Evolutionary conservation across 768 basidiomycete species (phyloP).

Genomic region (Kondoa malvinella): DNA sequence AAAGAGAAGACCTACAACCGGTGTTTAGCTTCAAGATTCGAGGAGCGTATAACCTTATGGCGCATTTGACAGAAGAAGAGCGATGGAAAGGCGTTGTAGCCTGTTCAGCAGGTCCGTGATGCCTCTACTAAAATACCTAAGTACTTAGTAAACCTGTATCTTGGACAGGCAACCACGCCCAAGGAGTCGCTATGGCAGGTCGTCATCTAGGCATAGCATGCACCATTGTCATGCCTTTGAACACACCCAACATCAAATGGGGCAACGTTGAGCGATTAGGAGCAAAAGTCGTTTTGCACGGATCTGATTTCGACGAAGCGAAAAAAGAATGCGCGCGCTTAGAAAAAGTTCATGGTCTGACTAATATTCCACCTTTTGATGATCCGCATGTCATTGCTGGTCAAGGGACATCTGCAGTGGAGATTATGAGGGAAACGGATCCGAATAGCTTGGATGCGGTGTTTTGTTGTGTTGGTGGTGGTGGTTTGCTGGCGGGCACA

Average conservation of each 20-base stretch:
- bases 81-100: constrained; percentile 95
- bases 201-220: constrained; percentile 71
- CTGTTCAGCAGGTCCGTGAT: constrained; percentile 85
- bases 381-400: constrained; percentile 93
- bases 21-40: constrained; percentile 99
- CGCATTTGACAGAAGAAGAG: constrained; percentile 65
- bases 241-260: constrained; percentile 90
- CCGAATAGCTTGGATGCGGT: constrained; percentile 50
- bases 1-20: constrained; percentile 81
- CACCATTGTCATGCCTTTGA: constrained; percentile 96
- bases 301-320: constrained; percentile 85
- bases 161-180: constrained; percentile 79
- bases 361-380: constrained; percentile 92
- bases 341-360: constrained; percentile 53
- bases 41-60: constrained; percentile 98
- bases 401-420: constrained; percentile 86
- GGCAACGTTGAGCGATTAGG: constrained; percentile 85
- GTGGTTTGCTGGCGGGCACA: constrained; percentile 80
- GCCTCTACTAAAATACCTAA: neutral
- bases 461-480: constrained; percentile 84
- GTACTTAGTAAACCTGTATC: neutral
- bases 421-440: constrained; percentile 79
- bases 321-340: constrained; percentile 84
- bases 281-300: constrained; percentile 83
- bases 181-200: constrained; percentile 94